Conservation (phyloP, 2,329 filamentous ascomycete species). For the Leptographium lundbergii region DNA sequence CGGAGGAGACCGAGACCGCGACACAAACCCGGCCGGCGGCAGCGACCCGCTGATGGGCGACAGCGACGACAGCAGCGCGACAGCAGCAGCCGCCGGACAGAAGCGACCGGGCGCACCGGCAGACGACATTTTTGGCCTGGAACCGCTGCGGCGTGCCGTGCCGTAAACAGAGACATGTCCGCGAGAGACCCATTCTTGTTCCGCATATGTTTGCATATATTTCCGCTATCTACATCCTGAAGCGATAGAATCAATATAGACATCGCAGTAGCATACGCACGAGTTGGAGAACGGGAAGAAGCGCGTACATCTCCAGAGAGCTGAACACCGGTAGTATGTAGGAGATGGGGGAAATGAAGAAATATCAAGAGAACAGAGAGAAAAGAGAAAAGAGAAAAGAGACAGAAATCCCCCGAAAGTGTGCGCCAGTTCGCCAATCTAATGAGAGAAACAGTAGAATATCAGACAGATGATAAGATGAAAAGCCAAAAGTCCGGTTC, state of each 20-base stretch:
- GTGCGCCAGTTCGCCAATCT: background rate
- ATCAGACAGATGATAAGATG: background rate
- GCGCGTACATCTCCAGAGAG: no score
- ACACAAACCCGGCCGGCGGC: conserved; percentile 11
- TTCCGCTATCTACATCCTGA: background rate
- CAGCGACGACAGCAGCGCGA: background rate
- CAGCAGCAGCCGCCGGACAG: conserved; percentile 16
- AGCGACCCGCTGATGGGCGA: background rate
- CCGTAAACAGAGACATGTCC: background rate
- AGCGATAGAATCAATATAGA: background rate
- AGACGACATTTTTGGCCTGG: conserved; percentile 43
- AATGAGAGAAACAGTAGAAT: background rate
- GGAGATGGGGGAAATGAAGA: no score
- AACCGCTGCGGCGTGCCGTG: conserved; percentile 28
- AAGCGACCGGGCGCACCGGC: conserved; percentile 19
- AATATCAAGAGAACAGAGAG: background rate
- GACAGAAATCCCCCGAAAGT: background rate
- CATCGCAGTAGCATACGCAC: no score
- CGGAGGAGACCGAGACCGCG: conserved; percentile 20
- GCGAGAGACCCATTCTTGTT: background rate
- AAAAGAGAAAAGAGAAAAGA: background rate
- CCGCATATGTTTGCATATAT: background rate
- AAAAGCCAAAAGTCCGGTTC: background rate
- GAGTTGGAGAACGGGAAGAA: no score
- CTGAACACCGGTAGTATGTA: no score